Evolutionary conservation across 179 eudicot species (phyloP).

Genomic region (Silene vulgaris): DNA sequence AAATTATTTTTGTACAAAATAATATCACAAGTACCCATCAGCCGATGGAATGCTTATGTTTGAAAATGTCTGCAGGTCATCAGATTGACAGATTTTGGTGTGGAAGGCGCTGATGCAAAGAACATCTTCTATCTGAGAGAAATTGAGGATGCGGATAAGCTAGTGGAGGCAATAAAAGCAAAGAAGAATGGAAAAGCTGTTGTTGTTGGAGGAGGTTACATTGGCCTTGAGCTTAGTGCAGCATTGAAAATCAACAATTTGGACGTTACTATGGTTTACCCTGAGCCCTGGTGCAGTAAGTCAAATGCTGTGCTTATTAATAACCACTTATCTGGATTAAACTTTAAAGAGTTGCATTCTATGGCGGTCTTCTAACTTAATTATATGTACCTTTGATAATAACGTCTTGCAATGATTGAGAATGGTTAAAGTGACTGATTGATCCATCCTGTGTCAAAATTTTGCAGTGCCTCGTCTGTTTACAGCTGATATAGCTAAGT

Average conservation of each 20-base stretch:
- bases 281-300: slow-evolving; percentile 99
- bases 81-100: slow-evolving; percentile 78
- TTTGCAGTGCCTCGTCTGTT: slow-evolving; percentile 94
- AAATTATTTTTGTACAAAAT: background rate
- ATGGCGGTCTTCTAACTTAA: too few relatives aligned
- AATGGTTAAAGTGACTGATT: background rate
- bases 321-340: too few relatives aligned
- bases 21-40: background rate
- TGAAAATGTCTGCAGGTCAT: slow-evolving; percentile 50
- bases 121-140: slow-evolving; percentile 90
- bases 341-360: too few relatives aligned
- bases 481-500: slow-evolving; percentile 88
- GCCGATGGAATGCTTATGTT: background rate
- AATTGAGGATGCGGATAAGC: slow-evolving; percentile 85
- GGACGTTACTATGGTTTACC: slow-evolving; percentile 95
- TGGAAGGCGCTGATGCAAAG: slow-evolving; percentile 92
- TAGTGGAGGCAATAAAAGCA: slow-evolving; percentile 72
- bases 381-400: too few relatives aligned
- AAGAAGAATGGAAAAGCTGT: slow-evolving; percentile 84
- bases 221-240: slow-evolving; percentile 97
- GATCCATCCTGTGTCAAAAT: background rate
- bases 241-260: slow-evolving; percentile 65
- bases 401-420: background rate
- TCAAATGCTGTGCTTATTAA: slow-evolving; percentile 19
- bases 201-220: slow-evolving; percentile 96